These are phyloP conservation scores for Pterocarpus macrocarpus DNA, from an alignment of 306 rosid species.

Conservation along the genomic window DNA sequence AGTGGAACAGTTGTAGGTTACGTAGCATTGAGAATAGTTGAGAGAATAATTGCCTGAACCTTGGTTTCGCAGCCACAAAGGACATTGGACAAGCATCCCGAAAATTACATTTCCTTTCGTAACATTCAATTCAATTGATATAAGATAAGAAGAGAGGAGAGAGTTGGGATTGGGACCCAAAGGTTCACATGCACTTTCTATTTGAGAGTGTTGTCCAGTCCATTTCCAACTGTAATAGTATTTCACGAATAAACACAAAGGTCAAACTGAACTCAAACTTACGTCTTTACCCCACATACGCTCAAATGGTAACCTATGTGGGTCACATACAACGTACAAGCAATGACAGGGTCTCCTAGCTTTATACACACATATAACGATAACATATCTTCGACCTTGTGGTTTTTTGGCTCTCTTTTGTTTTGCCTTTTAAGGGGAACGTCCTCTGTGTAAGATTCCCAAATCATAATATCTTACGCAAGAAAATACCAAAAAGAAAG, in stretches of 20 bases:
- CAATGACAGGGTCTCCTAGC: constrained; percentile 12
- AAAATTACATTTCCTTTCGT: not conserved
- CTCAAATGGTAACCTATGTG: not conserved
- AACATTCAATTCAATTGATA: not conserved
- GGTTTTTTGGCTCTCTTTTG: constrained; percentile 19
- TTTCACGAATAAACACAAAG: constrained; percentile 19
- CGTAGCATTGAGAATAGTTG: constrained; percentile 1
- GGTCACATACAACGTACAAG: constrained; percentile 1
- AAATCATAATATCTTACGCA: not conserved
- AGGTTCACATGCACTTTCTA: constrained; percentile 69
- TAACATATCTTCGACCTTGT: constrained; percentile 14
- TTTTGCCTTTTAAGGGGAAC: constrained; percentile 42
- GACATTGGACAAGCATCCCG: constrained; percentile 27
- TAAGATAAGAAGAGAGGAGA: not conserved
- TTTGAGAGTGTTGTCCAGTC: constrained; percentile 63
- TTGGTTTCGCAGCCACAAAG: constrained; percentile 35
- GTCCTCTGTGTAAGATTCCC: constrained; percentile 38
- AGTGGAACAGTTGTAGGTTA: constrained; percentile 2
- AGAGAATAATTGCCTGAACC: constrained; percentile 30
- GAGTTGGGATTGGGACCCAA: constrained; percentile 49
- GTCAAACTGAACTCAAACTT: constrained; percentile 48
- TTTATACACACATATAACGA: not conserved
- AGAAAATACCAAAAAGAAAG: too few species aligned
- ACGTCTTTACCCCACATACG: constrained; percentile 32
- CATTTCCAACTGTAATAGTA: constrained; percentile 65